Conservation (phyloP, 176 grass and related monocot genomes). For the Zoysia japonica region DNA sequence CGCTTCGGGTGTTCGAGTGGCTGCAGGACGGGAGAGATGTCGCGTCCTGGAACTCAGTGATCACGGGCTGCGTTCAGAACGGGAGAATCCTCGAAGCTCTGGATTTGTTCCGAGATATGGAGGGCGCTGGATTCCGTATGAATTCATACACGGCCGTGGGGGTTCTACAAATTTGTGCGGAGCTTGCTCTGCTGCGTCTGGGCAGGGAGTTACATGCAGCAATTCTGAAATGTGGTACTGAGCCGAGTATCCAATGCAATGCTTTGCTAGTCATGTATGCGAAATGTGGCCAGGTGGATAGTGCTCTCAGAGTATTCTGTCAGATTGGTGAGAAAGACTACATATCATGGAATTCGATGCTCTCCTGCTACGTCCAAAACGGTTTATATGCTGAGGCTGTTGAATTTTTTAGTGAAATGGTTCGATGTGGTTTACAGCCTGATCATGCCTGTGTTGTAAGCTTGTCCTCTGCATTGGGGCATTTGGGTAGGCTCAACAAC, state of each 20-base stretch:
- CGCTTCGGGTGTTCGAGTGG: slow-evolving; percentile 62
- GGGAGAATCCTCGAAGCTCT: slow-evolving; percentile 63
- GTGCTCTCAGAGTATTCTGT: slow-evolving; percentile 54
- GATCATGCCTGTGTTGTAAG: slow-evolving; percentile 75
- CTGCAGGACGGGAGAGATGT: slow-evolving; percentile 56
- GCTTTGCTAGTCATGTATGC: slow-evolving; percentile 77
- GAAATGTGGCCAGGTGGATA: slow-evolving; percentile 53
- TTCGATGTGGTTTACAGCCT: slow-evolving; percentile 51
- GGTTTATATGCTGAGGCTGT: slow-evolving; percentile 55
- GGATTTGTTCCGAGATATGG: slow-evolving; percentile 69
- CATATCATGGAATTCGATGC: slow-evolving; percentile 91
- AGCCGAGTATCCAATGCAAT: slow-evolving; percentile 62
- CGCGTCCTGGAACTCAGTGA: slow-evolving; percentile 83
- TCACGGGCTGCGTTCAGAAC: slow-evolving; percentile 68
- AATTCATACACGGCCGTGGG: slow-evolving; percentile 80
- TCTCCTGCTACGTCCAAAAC: slow-evolving; percentile 83
- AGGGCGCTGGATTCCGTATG: slow-evolving; percentile 46
- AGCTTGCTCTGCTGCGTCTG: slow-evolving; percentile 57
- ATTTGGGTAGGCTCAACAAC: slow-evolving; percentile 52
- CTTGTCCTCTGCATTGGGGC: slow-evolving; percentile 67
- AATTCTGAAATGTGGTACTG: slow-evolving; percentile 48
- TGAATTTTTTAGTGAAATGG: slow-evolving; percentile 54
- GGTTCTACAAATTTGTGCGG: slow-evolving; percentile 70
- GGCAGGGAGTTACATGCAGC: slow-evolving; percentile 77
- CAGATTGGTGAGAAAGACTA: slow-evolving; percentile 67